Base-by-base conservation (phyloP, 345 rosid species). In the Turritis glabra region DNA sequence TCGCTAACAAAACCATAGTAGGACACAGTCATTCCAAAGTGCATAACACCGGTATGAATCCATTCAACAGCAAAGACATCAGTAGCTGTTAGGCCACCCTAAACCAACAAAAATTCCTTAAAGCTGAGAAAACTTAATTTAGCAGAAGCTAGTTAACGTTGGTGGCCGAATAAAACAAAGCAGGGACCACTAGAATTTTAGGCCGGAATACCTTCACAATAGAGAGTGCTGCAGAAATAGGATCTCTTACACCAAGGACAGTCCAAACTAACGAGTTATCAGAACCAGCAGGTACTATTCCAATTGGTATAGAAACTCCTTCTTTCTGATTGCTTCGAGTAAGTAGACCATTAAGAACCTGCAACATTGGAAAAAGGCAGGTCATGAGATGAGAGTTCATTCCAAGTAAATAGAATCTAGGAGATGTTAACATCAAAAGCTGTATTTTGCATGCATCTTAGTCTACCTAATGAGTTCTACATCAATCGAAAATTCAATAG, bases 261-360 rank as follows among this genome's bases (percentile, higher is more conserved):
- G 97, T 95, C 99, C 97, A 95, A 82, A 90, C 93, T 40, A 95
- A 85, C 35, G 99, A 95, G 86, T 95, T 95, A 80, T 95, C 97
- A 30, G 99, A 95, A 60, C 99, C 99, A 69, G 98, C 99, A 41
- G 99, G 99, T 76, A 92, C 91, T 66, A 95, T 92, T 75, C 99
- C 99, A 82, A 95, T 85, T n/a, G 98, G 99, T 78, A 95, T 90
- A 59, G 97, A 90, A 78, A 95, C 90, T 71, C 99, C 98, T 85
- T 95, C 99, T 79, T 92, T 92, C 78, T 85, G 97, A 81, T 92
- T 95, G 69, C 85, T 90, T 81, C 99, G 87, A 65, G 78, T 62
- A 67, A 92, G 99, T 52, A 92, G 79, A 26, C 99, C 99, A 85
- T 95, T 92, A 63, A 95, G 84, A 82, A 92, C 99, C 97, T 95